Percentiles rank a stretch among this genome's conserved stretches.
phyloP scores from a whole-genome alignment of 163 green algal genomes.

The Smithsoniella earleae region DNA sequence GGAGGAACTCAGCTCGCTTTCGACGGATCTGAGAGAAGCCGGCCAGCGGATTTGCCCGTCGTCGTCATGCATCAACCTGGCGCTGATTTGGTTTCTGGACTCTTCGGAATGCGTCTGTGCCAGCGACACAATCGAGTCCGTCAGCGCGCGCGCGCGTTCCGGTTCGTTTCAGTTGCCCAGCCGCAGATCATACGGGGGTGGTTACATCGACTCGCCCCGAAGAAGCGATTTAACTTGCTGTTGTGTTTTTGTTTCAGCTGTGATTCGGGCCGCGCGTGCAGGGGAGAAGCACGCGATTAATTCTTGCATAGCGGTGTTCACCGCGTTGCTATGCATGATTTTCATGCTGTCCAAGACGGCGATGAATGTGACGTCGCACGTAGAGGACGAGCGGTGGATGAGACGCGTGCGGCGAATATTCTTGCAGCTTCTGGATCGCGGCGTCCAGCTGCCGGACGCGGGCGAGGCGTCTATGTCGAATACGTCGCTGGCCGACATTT shows the following conservation, averaged over 20 bases:
- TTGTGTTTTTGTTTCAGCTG: too few relatives aligned
- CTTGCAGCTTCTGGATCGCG: too few relatives aligned
- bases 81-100: constrained; percentile 11
- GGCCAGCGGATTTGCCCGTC: background rate
- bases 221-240: too few relatives aligned
- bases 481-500: too few relatives aligned
- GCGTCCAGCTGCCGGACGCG: too few relatives aligned
- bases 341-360: constrained; percentile 10
- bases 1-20: background rate
- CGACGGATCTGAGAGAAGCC: background rate
- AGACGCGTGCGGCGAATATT: background rate
- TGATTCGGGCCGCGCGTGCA: too few relatives aligned
- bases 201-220: too few relatives aligned
- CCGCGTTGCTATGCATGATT: background rate
- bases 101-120: background rate
- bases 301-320: background rate
- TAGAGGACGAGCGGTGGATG: constrained; percentile 17
- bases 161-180: background rate
- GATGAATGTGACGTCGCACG: constrained; percentile 8
- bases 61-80: background rate
- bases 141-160: background rate
- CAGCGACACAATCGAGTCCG: background rate
- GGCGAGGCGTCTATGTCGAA: too few relatives aligned
- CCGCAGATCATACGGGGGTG: too few relatives aligned
- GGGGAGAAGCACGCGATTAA: background rate